Base-by-base conservation (phyloP, 192 early-diverging fungal genomes). In the Pilaira anomala region DNA sequence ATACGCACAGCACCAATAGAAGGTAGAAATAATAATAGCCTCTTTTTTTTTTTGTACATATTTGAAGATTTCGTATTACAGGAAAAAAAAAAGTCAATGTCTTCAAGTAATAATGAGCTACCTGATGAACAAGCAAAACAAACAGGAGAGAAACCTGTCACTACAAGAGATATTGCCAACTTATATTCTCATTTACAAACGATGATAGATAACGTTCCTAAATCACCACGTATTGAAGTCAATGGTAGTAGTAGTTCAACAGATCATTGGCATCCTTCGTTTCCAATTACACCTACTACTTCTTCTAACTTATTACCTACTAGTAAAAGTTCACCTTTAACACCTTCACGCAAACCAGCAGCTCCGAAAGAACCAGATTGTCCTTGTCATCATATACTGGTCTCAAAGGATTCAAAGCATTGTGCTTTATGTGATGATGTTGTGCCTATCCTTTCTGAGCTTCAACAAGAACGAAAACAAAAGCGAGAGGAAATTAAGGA, bases 141-240 rank as follows among this genome's bases (percentile, higher is more conserved):
- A 9, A 36, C 33, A 36, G 33, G 33, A 3, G 56, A 58, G 16
- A 58, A 39, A 21, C 13, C 22, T 39, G 72, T 78, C 8, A 76
- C 79, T 19, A 69, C 69, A n/a, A 76, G 76, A 60, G 79, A 81
- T 45, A 81, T 81, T 62, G 76, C 76, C 33, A 76, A 78, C 49
- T 67, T 81, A 0, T 81, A 81, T 62, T 81, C 79, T n/a, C 76
- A 77, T 42, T 67, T 81, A 51, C 79, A 81, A 57, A 72, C 75
- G 14, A 66, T 76, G 42, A 81, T 81, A 50, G 77, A 81, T 42
- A 74, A 72, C 28, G 76, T 78, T 11, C 68, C 46, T 29, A 62
- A 55, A 49, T 19, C 53, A 18, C n/a, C 53, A 11, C 28, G 18
- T 11, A 16, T 11, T 12, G 53, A 55, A 8, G 16, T 14, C 0